These are phyloP conservation scores for Aaosphaeria pasadenensis DNA, from an alignment of 2,329 filamentous ascomycete species.

Conservation along the genomic window DNA sequence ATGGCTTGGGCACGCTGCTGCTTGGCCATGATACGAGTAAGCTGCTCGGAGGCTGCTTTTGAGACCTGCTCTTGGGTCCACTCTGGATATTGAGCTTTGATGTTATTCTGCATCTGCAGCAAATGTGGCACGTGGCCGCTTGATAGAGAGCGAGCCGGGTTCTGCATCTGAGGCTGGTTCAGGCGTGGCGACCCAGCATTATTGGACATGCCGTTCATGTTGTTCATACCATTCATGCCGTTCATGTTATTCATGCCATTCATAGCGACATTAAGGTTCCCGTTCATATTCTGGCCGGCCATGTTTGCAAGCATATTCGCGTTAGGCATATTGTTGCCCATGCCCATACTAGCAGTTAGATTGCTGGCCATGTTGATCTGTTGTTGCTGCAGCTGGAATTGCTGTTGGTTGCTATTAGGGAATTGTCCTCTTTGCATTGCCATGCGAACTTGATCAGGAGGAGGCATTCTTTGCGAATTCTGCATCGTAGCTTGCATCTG, in stretches of 20 bases:
- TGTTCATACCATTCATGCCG: constrained; percentile 25
- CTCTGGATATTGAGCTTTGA: constrained; percentile 35
- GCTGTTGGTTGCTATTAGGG: constrained; percentile 30
- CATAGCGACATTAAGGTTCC: constrained; percentile 20
- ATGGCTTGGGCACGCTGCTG: constrained; percentile 35
- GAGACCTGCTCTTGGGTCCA: constrained; percentile 32
- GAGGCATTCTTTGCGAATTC: constrained; percentile 52
- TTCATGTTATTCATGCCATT: constrained; percentile 14
- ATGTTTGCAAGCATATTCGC: constrained; percentile 13
- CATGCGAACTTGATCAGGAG: constrained; percentile 38
- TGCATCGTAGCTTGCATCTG: constrained; percentile 62
- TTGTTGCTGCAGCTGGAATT: constrained; percentile 37
- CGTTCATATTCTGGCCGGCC: constrained; percentile 22
- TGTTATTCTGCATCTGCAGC: constrained; percentile 26
- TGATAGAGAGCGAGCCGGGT: constrained; percentile 24
- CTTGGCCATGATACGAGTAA: constrained; percentile 28
- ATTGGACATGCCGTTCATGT: constrained; percentile 33
- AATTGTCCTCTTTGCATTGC: constrained; percentile 39
- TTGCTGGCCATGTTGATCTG: constrained; percentile 37
- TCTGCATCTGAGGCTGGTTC: constrained; percentile 29
- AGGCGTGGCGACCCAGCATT: constrained; percentile 33
- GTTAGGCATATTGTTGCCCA: constrained; percentile 32
- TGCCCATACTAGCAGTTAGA: constrained; percentile 27
- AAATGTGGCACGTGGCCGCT: constrained; percentile 34
- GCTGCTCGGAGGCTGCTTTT: constrained; percentile 33